A percentile compares a stretch with the other conserved stretches of the same genome.
Conservation (phyloP, 1,284 basidiomycete genomes). For the Lentinula novae-zelandiae region DNA sequence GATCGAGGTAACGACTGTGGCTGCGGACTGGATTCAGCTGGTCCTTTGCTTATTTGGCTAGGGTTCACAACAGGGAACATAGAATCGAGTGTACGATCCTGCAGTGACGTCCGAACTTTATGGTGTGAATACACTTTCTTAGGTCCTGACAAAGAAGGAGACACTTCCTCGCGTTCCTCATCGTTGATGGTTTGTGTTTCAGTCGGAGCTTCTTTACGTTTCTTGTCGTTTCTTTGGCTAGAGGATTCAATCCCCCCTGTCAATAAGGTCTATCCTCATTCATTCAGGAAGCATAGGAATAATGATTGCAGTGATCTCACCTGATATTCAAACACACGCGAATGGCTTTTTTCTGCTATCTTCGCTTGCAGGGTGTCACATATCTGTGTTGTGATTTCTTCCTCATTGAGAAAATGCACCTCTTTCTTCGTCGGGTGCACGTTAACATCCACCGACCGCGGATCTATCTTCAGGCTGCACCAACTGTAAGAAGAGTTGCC, state of each 20-base stretch:
- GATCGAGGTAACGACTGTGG: constrained; percentile 25
- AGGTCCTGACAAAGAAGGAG: constrained; percentile 15
- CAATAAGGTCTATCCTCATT: constrained; percentile 50
- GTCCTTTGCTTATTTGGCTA: constrained; percentile 32
- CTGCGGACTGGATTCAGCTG: constrained; percentile 9
- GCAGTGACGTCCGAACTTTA: constrained; percentile 88
- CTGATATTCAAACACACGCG: constrained; percentile 82
- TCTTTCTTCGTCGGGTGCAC: constrained; percentile 98
- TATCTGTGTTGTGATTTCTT: constrained; percentile 79
- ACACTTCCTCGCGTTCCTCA: constrained; percentile 31
- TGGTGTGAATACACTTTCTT: constrained; percentile 69
- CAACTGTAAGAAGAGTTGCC: constrained; percentile 9
- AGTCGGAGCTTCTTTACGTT: constrained; percentile 35
- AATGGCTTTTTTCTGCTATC: constrained; percentile 65
- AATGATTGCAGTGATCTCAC: constrained; percentile 30
- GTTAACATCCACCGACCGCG: constrained; percentile 91
- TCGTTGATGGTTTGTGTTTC: constrained; percentile 36
- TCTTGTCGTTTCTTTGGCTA: constrained; percentile 28
- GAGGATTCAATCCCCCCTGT: constrained; percentile 45
- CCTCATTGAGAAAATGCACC: constrained; percentile 94
- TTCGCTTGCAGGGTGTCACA: constrained; percentile 69
- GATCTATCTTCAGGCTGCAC: constrained; percentile 76
- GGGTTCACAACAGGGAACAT: constrained; percentile 76
- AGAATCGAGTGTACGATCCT: constrained; percentile 88
- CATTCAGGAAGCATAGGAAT: background rate